These are phyloP conservation scores for Pseudocercospora crystallina DNA, from an alignment of 2,329 filamentous ascomycete species.

Conservation along the genomic window DNA sequence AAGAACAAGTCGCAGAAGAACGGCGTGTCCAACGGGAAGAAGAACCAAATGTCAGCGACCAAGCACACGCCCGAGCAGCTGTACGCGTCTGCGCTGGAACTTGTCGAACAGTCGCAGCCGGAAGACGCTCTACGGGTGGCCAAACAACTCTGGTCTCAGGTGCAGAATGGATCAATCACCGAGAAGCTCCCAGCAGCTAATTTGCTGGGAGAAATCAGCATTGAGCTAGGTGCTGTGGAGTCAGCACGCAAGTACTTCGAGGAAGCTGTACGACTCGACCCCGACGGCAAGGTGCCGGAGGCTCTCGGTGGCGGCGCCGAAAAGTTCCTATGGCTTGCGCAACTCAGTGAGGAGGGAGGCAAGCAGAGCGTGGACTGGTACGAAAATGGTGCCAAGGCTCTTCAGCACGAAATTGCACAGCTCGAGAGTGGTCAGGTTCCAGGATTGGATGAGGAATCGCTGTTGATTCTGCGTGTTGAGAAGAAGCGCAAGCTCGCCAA, in stretches of 20 bases:
- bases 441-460: conserved; percentile 32
- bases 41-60: conserved; percentile 43
- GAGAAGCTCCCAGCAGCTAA: conserved; percentile 66
- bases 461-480: conserved; percentile 56
- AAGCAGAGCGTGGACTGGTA: conserved; percentile 62
- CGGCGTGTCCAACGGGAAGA: conserved; percentile 35
- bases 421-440: conserved; percentile 51
- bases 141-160: conserved; percentile 53
- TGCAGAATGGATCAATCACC: conserved; percentile 36
- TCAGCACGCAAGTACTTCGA: conserved; percentile 71
- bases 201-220: conserved; percentile 75
- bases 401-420: conserved; percentile 69
- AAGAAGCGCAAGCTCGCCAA: conserved; percentile 81
- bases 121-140: conserved; percentile 58
- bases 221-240: conserved; percentile 80
- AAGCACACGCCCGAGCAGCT: conserved; percentile 56
- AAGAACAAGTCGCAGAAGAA: conserved; percentile 47
- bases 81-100: conserved; percentile 55
- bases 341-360: conserved; percentile 70
- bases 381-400: conserved; percentile 66
- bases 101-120: conserved; percentile 59
- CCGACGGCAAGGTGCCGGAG: conserved; percentile 69
- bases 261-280: conserved; percentile 72
- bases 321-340: conserved; percentile 92
- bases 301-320: conserved; percentile 79